Evolutionary conservation across 306 rosid species (phyloP).

Genomic region (Geum urbanum): DNA sequence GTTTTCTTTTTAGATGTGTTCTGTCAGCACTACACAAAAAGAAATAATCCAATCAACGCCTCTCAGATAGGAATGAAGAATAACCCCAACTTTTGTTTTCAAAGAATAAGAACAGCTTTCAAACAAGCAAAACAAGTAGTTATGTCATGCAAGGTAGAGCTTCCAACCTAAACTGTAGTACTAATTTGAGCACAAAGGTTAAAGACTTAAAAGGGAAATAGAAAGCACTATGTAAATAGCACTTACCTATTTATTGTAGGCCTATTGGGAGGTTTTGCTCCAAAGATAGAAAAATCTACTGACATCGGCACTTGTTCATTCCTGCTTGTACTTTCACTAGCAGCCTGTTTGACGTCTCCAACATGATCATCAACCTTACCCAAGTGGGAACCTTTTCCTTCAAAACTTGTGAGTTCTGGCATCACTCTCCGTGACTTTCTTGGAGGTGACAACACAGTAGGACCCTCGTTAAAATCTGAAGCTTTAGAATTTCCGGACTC

Average conservation of each 20-base stretch:
- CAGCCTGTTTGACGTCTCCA: conserved; percentile 43
- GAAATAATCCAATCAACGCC: conserved; percentile 18
- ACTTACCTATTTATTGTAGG: conserved; percentile 91
- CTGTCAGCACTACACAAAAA: conserved; percentile 75
- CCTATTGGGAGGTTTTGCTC: conserved; percentile 80
- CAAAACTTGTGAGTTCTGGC: conserved; percentile 75
- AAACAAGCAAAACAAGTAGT: neutral
- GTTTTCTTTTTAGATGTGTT: conserved; percentile 83
- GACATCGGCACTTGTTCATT: conserved; percentile 67
- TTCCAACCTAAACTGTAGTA: conserved; percentile 23
- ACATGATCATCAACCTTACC: conserved; percentile 51
- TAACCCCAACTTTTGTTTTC: neutral
- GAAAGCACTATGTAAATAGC: conserved; percentile 9
- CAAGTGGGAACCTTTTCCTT: conserved; percentile 49
- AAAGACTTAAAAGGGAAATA: neutral
- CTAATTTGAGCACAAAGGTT: conserved; percentile 2
- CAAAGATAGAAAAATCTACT: conserved; percentile 86
- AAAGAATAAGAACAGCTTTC: neutral
- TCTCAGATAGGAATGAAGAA: neutral
- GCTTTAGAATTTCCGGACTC: conserved; percentile 42
- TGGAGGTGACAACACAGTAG: conserved; percentile 88
- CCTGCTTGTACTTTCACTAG: conserved; percentile 63
- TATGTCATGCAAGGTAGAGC: conserved; percentile 4
- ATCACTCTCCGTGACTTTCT: conserved; percentile 92
- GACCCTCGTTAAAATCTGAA: conserved; percentile 71